Percentiles rank a stretch among this genome's conserved stretches.
Evolutionary conservation across 208 protist genomes (phyloP).

Genomic region (Trypanosoma rangeli): DNA sequence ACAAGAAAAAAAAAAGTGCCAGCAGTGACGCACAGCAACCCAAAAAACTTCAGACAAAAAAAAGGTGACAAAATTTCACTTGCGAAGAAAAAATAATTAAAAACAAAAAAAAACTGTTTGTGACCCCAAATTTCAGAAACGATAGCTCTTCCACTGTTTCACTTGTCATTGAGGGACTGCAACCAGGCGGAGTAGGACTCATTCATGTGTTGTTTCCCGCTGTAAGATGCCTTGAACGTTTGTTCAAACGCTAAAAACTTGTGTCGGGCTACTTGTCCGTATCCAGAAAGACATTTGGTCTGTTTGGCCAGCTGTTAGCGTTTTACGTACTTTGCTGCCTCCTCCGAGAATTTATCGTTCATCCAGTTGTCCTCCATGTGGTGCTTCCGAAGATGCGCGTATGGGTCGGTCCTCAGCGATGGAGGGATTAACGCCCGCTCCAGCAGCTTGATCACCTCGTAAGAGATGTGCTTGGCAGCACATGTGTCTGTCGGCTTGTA

Average conservation of each 20-base stretch:
- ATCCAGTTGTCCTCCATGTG: conserved; percentile 92
- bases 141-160: background rate
- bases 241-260: conserved; percentile 84
- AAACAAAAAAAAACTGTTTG: conserved; percentile 1
- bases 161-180: conserved; percentile 31
- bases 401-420: conserved; percentile 75
- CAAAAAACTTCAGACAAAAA: too few species aligned
- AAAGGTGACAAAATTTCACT: background rate
- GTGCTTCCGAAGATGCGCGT: conserved; percentile 85
- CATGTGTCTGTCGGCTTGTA: conserved; percentile 83
- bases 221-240: conserved; percentile 53
- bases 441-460: conserved; percentile 86
- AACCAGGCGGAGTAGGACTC: conserved; percentile 87
- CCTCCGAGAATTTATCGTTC: conserved; percentile 87
- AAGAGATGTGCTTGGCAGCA: conserved; percentile 83
- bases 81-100: background rate
- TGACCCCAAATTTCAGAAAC: background rate
- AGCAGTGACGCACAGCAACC: background rate
- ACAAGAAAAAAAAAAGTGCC: conserved; percentile 5
- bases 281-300: conserved; percentile 76
- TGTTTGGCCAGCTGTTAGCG: conserved; percentile 74
- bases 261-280: conserved; percentile 62
- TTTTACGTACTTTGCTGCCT: conserved; percentile 71
- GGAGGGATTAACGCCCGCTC: conserved; percentile 80
- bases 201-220: conserved; percentile 71